Conservation (phyloP, 768 basidiomycete species). For the Trametopsis cervina region DNA sequence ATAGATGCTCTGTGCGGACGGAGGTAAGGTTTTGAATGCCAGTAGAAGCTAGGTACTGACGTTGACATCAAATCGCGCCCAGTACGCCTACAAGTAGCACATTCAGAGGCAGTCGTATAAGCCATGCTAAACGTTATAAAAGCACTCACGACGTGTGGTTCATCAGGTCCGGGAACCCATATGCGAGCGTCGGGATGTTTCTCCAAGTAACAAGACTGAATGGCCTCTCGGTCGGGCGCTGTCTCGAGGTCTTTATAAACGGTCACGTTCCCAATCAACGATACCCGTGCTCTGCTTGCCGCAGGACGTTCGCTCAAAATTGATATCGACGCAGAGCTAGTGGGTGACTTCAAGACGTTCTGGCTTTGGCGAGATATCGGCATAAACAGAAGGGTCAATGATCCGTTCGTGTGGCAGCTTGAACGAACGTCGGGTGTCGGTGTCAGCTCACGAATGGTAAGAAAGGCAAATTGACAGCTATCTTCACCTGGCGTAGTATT, state of each 20-base stretch:
- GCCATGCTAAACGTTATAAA: neutral
- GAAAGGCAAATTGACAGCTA: no score
- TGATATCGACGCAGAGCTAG: constrained; percentile 39
- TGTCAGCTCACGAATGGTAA: constrained; percentile 2
- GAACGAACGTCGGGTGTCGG: constrained; percentile 2
- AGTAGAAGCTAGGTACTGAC: constrained; percentile 25
- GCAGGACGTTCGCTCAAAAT: constrained; percentile 32
- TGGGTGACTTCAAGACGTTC: constrained; percentile 37
- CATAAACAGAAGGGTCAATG: constrained; percentile 44
- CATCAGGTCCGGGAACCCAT: constrained; percentile 44
- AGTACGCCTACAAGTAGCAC: constrained; percentile 34
- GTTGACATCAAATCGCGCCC: constrained; percentile 49
- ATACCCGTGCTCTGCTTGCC: constrained; percentile 40
- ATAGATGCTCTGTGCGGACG: constrained; percentile 35
- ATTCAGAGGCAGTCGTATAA: neutral
- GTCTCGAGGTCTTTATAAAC: constrained; percentile 28
- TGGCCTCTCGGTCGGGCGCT: constrained; percentile 26
- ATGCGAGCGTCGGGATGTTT: constrained; percentile 44
- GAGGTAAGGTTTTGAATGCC: neutral
- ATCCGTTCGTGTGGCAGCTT: constrained; percentile 46
- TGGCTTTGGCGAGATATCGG: constrained; percentile 48
- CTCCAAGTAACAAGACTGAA: constrained; percentile 36
- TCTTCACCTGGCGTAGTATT: constrained; percentile 41
- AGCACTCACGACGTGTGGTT: constrained; percentile 36
- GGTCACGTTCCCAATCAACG: constrained; percentile 43